These are phyloP conservation scores for Exophiala sideris DNA, from an alignment of 2,329 filamentous ascomycete species.

Conservation along the genomic window DNA sequence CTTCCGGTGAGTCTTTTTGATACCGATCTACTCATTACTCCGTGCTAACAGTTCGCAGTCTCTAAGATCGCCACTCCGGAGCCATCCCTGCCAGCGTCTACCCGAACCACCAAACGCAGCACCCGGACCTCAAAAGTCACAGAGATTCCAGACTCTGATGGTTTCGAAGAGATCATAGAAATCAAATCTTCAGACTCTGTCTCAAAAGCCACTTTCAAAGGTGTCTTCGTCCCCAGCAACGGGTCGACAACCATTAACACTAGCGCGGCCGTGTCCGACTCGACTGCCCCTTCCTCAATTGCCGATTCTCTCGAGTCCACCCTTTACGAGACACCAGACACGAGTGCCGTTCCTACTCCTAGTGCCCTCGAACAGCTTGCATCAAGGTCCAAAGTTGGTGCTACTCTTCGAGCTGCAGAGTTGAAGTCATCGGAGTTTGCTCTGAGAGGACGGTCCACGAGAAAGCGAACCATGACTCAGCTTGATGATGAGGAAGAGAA, in stretches of 20 bases:
- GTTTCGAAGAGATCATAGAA: slow-evolving; percentile 13
- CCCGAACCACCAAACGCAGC: slow-evolving; percentile 8
- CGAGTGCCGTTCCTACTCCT: slow-evolving; percentile 57
- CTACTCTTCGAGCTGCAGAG: slow-evolving; percentile 45
- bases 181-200: slow-evolving; percentile 4
- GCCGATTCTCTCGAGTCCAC: slow-evolving; percentile 41
- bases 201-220: slow-evolving; percentile 18
- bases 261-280: slow-evolving; percentile 23
- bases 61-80: slow-evolving; percentile 22
- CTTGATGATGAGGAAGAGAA: slow-evolving; percentile 37
- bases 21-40: background rate
- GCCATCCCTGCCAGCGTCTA: slow-evolving; percentile 12
- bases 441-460: slow-evolving; percentile 39
- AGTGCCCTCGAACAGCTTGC: slow-evolving; percentile 31
- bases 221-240: slow-evolving; percentile 17
- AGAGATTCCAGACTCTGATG: slow-evolving; percentile 29
- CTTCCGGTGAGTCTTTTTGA: slow-evolving; percentile 6
- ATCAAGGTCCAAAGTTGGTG: slow-evolving; percentile 33
- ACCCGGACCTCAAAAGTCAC: slow-evolving; percentile 10
- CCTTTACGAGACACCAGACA: slow-evolving; percentile 60
- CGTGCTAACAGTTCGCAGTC: slow-evolving; percentile 5
- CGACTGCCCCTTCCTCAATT: slow-evolving; percentile 41
- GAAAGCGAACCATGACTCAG: slow-evolving; percentile 46
- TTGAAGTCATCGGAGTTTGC: slow-evolving; percentile 46
- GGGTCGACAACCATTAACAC: slow-evolving; percentile 1